A percentile compares a stretch with the other conserved stretches of the same genome.
Evolutionary conservation across 2,329 filamentous ascomycete species (phyloP).

Genomic region (Aphanoascus verrucosus): DNA sequence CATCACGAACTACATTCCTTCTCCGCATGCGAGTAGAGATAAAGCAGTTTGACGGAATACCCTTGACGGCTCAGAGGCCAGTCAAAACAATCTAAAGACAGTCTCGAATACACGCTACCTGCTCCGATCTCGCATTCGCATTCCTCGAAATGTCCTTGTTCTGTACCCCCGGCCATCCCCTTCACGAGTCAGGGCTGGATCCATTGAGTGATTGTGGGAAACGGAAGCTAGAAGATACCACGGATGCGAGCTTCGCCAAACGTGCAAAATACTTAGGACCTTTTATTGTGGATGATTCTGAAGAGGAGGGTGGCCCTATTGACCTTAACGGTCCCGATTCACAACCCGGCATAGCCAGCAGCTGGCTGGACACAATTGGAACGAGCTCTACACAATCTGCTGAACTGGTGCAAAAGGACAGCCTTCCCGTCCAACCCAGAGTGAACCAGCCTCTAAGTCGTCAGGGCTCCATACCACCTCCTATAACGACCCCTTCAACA

Average conservation of each 20-base stretch:
- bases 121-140: neutral
- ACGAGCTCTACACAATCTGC: neutral
- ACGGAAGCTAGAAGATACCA: slow-evolving; percentile 26
- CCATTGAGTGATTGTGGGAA: slow-evolving; percentile 24
- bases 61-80: too few species aligned
- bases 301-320: slow-evolving; percentile 26
- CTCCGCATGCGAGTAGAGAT: too few species aligned
- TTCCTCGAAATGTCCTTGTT: slow-evolving; percentile 10
- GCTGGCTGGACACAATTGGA: neutral
- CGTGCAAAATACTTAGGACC: slow-evolving; percentile 33
- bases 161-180: neutral
- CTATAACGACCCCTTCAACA: neutral
- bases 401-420: neutral
- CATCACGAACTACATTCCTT: too few species aligned
- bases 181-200: neutral
- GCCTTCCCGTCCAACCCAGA: neutral
- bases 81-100: neutral
- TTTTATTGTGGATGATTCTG: slow-evolving; percentile 35
- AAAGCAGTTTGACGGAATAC: too few species aligned
- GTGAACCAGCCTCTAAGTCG: neutral
- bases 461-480: neutral
- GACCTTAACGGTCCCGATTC: neutral
- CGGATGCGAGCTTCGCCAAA: slow-evolving; percentile 27
- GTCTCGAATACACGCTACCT: neutral
- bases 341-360: neutral